Base-by-base conservation (phyloP, 1,139 yeast genomes). In the Taphrina deformans region DNA sequence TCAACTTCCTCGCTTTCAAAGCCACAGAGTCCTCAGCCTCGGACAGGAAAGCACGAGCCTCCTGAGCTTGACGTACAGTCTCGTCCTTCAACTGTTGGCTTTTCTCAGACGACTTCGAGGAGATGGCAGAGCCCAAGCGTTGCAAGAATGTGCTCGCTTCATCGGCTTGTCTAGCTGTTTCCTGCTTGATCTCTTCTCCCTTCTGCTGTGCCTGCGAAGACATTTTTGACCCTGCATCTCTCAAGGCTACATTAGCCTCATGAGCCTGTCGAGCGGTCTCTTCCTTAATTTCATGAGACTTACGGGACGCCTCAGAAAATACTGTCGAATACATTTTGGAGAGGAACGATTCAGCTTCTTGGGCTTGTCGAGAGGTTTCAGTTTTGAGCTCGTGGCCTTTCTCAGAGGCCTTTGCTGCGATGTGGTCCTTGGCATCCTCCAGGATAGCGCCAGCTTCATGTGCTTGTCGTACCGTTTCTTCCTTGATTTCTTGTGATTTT, bases 381-480 rank as follows among this genome's bases (percentile, higher is more conserved):
- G 35, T 35, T 38, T 48, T 48, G 53, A 48, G 16, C 35, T 26
- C 53, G 12, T 48, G 53, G 16, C 35, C 14, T 16, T 48, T 48
- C 5, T 29, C 35, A 2, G 35, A 1, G 6, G 53, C 35, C 21
- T 48, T 12, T 2, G 35, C 18, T 14, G 21, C 23, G 3, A 40
- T 14, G 21, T 23, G 23, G 10, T 46, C 23, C n/a, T 38, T 2
- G 7, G 58, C 58, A 4, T 29, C 58, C 16, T 21, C 10, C 23
- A 53, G 31, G 1, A 27, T 27, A 4, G 31, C 31, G 4, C 38
- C 23, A 10, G 58, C 58, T 48, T 53, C 58, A 16, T 24, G 58
- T 9, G 58, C 58, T 18, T 53, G 58, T 12, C 58, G 35, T 12
- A 7, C n/a, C 24, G 58, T 53, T 33, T 53, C 58, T 27, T 53